Percentiles rank a stretch among this genome's conserved stretches.
Conservation (phyloP, 345 rosid species). For the Trapa bicornis region DNA sequence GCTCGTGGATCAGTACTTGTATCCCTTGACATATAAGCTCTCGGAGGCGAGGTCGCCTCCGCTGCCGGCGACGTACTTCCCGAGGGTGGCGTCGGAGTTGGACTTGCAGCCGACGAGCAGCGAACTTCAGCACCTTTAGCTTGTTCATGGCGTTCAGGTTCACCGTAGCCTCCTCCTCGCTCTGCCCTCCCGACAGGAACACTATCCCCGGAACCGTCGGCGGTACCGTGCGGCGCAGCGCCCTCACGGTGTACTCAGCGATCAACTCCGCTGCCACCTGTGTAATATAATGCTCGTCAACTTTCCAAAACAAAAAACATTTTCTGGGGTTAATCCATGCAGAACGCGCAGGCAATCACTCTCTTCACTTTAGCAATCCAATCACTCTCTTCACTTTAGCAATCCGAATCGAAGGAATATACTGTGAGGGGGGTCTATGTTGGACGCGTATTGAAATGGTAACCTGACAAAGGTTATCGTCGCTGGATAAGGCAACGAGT, state of each 20-base stretch:
- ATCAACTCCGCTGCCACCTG: constrained; percentile 32
- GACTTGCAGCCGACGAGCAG: constrained; percentile 64
- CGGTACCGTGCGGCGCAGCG: constrained; percentile 76
- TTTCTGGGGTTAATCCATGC: too few relatives aligned
- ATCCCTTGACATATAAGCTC: constrained; percentile 75
- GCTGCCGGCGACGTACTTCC: constrained; percentile 41
- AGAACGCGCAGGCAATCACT: constrained; percentile 2
- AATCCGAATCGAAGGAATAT: constrained; percentile 26
- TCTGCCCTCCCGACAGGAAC: constrained; percentile 83
- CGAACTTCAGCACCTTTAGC: constrained; percentile 62
- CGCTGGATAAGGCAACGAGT: too few relatives aligned
- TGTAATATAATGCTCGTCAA: too few relatives aligned
- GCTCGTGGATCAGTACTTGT: constrained; percentile 42
- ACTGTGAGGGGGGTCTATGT: constrained; percentile 3
- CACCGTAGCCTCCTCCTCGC: constrained; percentile 74
- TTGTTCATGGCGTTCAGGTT: constrained; percentile 88
- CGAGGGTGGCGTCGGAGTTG: constrained; percentile 77
- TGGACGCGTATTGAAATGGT: too few relatives aligned
- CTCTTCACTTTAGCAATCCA: constrained; percentile 24
- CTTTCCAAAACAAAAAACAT: too few relatives aligned
- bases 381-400: constrained; percentile 12
- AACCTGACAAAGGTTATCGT: too few relatives aligned
- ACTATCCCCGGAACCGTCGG: constrained; percentile 83
- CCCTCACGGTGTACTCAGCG: constrained; percentile 57
- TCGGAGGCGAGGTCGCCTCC: constrained; percentile 64